Conservation (phyloP, 768 basidiomycete genomes). For the Pleurotus sapidus region DNA sequence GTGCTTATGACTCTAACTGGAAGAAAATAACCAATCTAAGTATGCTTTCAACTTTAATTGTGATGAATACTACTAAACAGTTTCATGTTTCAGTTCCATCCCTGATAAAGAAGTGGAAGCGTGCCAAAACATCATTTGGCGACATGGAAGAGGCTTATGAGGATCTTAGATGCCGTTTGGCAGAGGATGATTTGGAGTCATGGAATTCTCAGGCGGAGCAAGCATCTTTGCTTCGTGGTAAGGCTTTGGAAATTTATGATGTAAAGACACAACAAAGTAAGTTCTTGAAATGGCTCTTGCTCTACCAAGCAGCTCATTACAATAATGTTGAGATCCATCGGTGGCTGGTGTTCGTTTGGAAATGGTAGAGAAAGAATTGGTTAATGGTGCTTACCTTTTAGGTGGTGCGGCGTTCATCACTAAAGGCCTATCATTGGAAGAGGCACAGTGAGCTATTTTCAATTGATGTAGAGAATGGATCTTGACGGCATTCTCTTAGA, state of each 20-base stretch:
- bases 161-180: not conserved
- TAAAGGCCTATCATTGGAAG: not conserved
- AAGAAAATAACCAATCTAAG: constrained; percentile 6
- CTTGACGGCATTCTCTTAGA: not conserved
- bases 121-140: not conserved
- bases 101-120: constrained; percentile 10
- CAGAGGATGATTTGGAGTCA: not conserved
- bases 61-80: not conserved
- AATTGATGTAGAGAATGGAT: not conserved
- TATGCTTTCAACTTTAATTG: constrained; percentile 25
- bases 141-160: not conserved
- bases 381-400: not conserved
- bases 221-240: not conserved
- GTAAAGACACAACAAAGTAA: not conserved
- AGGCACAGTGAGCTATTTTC: constrained; percentile 2
- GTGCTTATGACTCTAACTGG: too few relatives aligned
- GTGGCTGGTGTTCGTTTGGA: not conserved
- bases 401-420: not conserved
- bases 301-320: too few relatives aligned
- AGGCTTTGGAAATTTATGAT: not conserved
- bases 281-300: not conserved
- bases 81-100: not conserved
- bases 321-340: not conserved
- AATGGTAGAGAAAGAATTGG: not conserved
- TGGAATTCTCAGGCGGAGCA: too few relatives aligned